phyloP scores from a whole-genome alignment of 495 filamentous ascomycete genomes.

The Letharia lupina region DNA sequence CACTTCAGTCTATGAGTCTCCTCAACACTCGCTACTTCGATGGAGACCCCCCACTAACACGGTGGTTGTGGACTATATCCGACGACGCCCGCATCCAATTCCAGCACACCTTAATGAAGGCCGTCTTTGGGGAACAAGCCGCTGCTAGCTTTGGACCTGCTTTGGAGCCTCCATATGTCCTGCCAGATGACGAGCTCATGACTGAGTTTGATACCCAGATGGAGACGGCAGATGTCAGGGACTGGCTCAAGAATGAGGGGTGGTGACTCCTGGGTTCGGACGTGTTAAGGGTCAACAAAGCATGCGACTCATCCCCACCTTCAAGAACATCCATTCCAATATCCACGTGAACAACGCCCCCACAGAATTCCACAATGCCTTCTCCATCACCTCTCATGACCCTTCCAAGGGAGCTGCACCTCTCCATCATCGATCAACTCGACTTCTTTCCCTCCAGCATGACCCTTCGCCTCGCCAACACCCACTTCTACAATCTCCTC shows the following conservation, averaged over 20 bases:
- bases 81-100: background rate
- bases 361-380: background rate
- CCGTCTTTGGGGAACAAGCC: conserved; percentile 7
- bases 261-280: conserved; percentile 21
- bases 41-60: no score
- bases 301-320: background rate
- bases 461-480: background rate
- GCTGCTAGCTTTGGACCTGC: conserved; percentile 8
- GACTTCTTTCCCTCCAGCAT: background rate
- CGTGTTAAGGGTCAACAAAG: conserved; percentile 1
- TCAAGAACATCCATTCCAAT: background rate
- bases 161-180: background rate
- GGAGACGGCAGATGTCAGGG: background rate
- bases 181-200: background rate
- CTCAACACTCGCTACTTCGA: background rate
- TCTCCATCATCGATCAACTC: background rate
- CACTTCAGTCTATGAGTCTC: background rate
- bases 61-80: no score
- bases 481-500: background rate
- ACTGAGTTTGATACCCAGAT: background rate
- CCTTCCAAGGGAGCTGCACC: background rate
- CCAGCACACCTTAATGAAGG: conserved; percentile 13
- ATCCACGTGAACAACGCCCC: no score
- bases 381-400: background rate
- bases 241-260: conserved; percentile 13